Percentiles rank a stretch among this genome's conserved stretches.
Evolutionary conservation across 176 grass and related monocot species (phyloP).

Genomic region (Pharus latifolius): DNA sequence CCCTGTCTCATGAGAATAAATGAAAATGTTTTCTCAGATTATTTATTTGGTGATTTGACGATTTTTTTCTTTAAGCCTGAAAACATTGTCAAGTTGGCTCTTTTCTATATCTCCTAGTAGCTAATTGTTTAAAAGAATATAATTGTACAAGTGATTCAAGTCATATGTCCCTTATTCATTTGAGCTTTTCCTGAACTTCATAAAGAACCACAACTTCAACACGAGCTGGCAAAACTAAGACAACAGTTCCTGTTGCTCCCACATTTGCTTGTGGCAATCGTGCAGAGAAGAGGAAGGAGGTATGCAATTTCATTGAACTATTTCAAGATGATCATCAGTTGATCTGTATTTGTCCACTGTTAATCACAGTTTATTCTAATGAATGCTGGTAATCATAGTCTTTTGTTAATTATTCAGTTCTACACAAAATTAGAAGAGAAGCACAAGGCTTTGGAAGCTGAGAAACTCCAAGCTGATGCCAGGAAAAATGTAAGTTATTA

Average conservation of each 20-base stretch:
- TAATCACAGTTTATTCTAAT: neutral
- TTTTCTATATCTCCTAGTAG: neutral
- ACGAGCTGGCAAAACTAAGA: slow-evolving; percentile 44
- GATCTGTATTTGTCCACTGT: neutral
- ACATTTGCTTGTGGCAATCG: slow-evolving; percentile 51
- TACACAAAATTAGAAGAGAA: slow-evolving; percentile 89
- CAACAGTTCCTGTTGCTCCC: slow-evolving; percentile 43
- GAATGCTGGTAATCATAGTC: neutral
- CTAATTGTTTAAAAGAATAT: slow-evolving; percentile 5
- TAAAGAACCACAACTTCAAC: slow-evolving; percentile 39
- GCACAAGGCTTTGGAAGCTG: slow-evolving; percentile 63
- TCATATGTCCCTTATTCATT: neutral
- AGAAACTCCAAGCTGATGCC: slow-evolving; percentile 51
- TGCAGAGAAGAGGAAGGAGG: slow-evolving; percentile 75
- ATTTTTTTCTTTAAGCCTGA: neutral
- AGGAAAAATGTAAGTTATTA: slow-evolving; percentile 44
- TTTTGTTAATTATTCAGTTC: slow-evolving; percentile 39
- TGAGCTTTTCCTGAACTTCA: slow-evolving; percentile 43
- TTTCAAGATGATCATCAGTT: neutral
- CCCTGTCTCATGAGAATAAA: too few relatives aligned
- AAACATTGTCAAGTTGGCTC: neutral
- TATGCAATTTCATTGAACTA: neutral
- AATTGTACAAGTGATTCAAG: neutral
- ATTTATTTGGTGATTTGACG: neutral
- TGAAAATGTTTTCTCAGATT: too few relatives aligned